Evolutionary conservation across 352 stramenopile species (phyloP).

Genomic region (Phytophthora cryptogea): DNA sequence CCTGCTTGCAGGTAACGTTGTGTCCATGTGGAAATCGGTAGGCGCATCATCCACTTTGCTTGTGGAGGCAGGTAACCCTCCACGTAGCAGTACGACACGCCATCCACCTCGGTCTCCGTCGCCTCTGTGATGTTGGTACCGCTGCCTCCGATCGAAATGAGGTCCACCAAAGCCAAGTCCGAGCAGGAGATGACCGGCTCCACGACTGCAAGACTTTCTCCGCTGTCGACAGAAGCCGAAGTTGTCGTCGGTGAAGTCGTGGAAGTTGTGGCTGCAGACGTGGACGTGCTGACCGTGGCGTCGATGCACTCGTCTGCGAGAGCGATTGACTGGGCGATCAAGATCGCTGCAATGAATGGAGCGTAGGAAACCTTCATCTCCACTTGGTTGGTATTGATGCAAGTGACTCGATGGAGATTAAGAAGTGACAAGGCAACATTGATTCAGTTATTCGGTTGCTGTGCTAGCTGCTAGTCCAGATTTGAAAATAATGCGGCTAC

Average conservation of each 20-base stretch:
- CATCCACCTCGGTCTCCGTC: constrained; percentile 27
- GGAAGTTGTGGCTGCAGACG: not conserved
- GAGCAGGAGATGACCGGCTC: constrained; percentile 28
- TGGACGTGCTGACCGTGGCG: constrained; percentile 4
- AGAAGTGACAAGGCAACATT: not conserved
- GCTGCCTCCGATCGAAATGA: constrained; percentile 24
- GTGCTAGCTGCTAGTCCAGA: too few relatives aligned
- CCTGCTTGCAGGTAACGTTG: constrained; percentile 42
- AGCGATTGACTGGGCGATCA: too few relatives aligned
- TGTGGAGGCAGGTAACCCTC: constrained; percentile 34
- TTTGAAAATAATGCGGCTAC: too few relatives aligned
- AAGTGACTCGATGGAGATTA: not conserved
- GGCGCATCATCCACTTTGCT: constrained; percentile 36
- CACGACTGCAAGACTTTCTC: constrained; percentile 28
- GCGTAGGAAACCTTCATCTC: constrained; percentile 20
- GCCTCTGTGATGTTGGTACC: constrained; percentile 31
- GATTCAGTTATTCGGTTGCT: not conserved
- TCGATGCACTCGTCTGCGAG: constrained; percentile 23
- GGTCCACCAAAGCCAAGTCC: constrained; percentile 24
- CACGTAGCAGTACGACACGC: constrained; percentile 37
- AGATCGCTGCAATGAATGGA: constrained; percentile 1
- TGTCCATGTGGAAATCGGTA: constrained; percentile 41
- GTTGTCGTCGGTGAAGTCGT: not conserved
- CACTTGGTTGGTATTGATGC: not conserved
- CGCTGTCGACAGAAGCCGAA: constrained; percentile 15